These are phyloP conservation scores for Ustilago sp. DNA, from an alignment of 1,284 basidiomycete genomes.

Conservation along the genomic window DNA sequence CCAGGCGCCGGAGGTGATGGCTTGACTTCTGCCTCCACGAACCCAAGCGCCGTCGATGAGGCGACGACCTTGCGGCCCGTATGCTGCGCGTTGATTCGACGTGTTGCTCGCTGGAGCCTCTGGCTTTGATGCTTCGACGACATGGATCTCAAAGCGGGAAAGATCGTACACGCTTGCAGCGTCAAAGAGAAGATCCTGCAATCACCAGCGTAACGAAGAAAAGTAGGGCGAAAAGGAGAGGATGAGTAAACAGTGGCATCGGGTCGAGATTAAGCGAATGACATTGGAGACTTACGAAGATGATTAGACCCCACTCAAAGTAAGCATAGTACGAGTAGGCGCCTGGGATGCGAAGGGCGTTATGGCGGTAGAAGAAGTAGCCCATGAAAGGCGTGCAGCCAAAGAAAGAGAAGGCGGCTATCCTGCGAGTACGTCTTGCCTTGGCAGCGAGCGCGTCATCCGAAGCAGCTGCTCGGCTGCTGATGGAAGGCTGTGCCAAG, in stretches of 20 bases:
- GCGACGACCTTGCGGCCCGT: conserved; percentile 15
- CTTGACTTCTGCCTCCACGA: conserved; percentile 46
- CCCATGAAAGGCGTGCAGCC: conserved; percentile 65
- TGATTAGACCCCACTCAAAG: conserved; percentile 67
- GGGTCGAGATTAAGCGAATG: neutral
- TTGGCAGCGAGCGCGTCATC: conserved; percentile 40
- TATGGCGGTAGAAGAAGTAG: conserved; percentile 63
- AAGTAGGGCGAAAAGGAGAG: neutral
- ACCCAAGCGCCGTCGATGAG: conserved; percentile 53
- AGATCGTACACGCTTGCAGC: conserved; percentile 61
- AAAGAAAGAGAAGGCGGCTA: conserved; percentile 58
- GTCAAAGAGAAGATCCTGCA: conserved; percentile 64
- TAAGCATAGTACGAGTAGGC: conserved; percentile 64
- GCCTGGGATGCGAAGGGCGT: conserved; percentile 58
- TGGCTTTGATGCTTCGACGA: conserved; percentile 44
- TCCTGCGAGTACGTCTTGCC: conserved; percentile 49
- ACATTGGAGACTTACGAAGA: conserved; percentile 50
- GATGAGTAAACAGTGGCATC: neutral
- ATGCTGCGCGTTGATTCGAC: neutral
- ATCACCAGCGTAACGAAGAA: neutral
- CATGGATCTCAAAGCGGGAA: conserved; percentile 54
- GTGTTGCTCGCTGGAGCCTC: neutral
- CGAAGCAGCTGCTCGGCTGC: neutral
- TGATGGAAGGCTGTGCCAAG: conserved; percentile 35
- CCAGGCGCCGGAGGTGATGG: conserved; percentile 58